Evolutionary conservation across 2,329 filamentous ascomycete genomes (phyloP).

Genomic region (Monilinia vaccinii-corymbosi): DNA sequence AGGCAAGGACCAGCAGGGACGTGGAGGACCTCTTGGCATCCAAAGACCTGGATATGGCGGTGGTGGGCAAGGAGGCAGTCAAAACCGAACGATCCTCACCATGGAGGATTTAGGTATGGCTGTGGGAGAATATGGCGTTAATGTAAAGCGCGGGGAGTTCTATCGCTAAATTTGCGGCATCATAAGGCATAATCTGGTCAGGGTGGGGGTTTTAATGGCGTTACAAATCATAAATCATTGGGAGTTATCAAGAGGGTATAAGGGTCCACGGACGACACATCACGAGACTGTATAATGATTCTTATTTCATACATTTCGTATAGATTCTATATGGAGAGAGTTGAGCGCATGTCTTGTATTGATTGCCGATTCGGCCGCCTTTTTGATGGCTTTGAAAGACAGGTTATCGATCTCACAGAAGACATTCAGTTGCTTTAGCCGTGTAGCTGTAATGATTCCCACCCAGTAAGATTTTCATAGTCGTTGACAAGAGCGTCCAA

Average conservation of each 20-base stretch:
- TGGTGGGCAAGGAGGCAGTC: conserved; percentile 77
- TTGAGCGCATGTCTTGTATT: background rate
- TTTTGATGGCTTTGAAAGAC: background rate
- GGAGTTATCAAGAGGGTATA: background rate
- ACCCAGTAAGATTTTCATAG: background rate
- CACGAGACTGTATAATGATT: conserved; percentile 8
- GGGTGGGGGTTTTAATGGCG: conserved; percentile 11
- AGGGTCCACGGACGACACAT: conserved; percentile 1
- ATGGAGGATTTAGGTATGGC: conserved; percentile 99
- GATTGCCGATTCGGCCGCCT: background rate
- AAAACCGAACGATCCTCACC: conserved; percentile 88
- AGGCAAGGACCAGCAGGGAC: conserved; percentile 45
- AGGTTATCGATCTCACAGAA: background rate
- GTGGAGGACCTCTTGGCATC: conserved; percentile 38
- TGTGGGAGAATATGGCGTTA: conserved; percentile 94
- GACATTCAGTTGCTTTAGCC: background rate
- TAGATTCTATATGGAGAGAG: background rate
- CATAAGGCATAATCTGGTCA: background rate
- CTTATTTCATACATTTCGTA: background rate
- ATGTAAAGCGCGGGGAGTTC: conserved; percentile 95
- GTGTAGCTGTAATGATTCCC: background rate
- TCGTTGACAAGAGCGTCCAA: background rate
- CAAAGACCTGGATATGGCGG: conserved; percentile 76
- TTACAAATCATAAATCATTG: conserved; percentile 1
- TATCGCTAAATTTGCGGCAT: conserved; percentile 54